Percentiles rank a stretch among this genome's conserved stretches.
These are phyloP conservation scores for Stephanodiscus minutulus DNA, from an alignment of 108 stramenopile species.

Conservation along the genomic window DNA sequence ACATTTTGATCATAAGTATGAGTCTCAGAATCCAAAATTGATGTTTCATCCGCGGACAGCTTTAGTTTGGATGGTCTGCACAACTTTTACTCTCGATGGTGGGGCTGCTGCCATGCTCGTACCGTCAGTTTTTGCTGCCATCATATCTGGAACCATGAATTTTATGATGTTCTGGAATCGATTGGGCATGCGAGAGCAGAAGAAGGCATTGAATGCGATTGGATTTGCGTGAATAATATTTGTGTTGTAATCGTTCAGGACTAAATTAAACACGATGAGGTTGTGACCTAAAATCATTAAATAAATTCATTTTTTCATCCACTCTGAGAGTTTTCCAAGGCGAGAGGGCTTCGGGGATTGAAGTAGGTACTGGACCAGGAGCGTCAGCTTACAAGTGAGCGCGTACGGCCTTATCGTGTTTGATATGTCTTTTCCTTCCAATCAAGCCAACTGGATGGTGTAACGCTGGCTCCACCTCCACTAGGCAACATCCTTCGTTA, in stretches of 20 bases:
- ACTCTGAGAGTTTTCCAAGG: not conserved
- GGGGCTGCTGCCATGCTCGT: constrained; percentile 55
- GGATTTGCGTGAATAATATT: constrained; percentile 25
- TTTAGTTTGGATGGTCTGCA: constrained; percentile 46
- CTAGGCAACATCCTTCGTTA: not conserved
- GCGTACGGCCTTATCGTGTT: not conserved
- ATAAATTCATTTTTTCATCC: not conserved
- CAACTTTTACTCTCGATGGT: constrained; percentile 47
- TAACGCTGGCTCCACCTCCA: not conserved
- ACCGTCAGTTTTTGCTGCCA: constrained; percentile 56
- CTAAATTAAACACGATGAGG: not conserved
- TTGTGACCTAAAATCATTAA: not conserved
- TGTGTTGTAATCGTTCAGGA: not conserved
- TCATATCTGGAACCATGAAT: constrained; percentile 72
- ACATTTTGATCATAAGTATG: not conserved
- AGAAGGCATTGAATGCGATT: constrained; percentile 44
- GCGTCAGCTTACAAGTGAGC: not conserved
- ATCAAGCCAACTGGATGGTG: not conserved
- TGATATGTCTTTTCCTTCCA: not conserved
- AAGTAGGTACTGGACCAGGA: not conserved
- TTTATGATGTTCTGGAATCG: constrained; percentile 59
- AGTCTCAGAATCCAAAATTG: no score
- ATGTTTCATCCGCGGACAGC: constrained; percentile 32
- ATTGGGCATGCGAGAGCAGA: constrained; percentile 37
- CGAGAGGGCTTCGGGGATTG: constrained; percentile 27